Evolutionary conservation across 441 rosid genomes (phyloP).

Genomic region (Melastoma candidum): DNA sequence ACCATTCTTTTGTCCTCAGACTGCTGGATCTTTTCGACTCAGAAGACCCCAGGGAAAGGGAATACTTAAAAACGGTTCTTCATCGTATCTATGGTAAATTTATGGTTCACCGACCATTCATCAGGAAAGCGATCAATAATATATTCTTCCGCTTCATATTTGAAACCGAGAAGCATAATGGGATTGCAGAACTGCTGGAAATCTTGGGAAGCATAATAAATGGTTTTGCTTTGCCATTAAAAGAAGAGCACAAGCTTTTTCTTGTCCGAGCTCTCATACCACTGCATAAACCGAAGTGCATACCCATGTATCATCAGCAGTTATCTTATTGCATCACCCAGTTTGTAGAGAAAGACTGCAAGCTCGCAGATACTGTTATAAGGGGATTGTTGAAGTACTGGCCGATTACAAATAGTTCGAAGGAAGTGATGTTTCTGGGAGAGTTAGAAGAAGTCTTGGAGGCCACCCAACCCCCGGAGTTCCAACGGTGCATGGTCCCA

Average conservation of each 20-base stretch:
- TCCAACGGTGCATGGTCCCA: slow-evolving; percentile 86
- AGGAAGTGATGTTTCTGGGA: slow-evolving; percentile 74
- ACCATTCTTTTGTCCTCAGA: slow-evolving; percentile 62
- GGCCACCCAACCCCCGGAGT: slow-evolving; percentile 77
- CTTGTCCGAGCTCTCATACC: slow-evolving; percentile 64
- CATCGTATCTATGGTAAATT: slow-evolving; percentile 86
- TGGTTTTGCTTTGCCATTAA: slow-evolving; percentile 62
- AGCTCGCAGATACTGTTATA: slow-evolving; percentile 66
- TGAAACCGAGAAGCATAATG: slow-evolving; percentile 87
- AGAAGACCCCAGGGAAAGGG: slow-evolving; percentile 57
- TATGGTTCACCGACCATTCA: slow-evolving; percentile 90
- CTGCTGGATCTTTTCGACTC: slow-evolving; percentile 74
- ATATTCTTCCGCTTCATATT: slow-evolving; percentile 72
- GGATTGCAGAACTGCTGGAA: slow-evolving; percentile 76
- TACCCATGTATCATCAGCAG: slow-evolving; percentile 63
- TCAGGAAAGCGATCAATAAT: slow-evolving; percentile 75
- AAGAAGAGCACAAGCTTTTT: slow-evolving; percentile 72
- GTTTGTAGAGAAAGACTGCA: slow-evolving; percentile 63
- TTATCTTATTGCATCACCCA: slow-evolving; percentile 66
- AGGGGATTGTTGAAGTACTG: slow-evolving; percentile 59
- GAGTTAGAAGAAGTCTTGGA: slow-evolving; percentile 85
- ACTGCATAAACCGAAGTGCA: slow-evolving; percentile 61
- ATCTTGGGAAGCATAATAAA: slow-evolving; percentile 73
- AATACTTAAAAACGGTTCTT: slow-evolving; percentile 61
- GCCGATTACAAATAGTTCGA: slow-evolving; percentile 63